Evolutionary conservation across 208 protist genomes (phyloP).

Genomic region (Crithidia thermophila): DNA sequence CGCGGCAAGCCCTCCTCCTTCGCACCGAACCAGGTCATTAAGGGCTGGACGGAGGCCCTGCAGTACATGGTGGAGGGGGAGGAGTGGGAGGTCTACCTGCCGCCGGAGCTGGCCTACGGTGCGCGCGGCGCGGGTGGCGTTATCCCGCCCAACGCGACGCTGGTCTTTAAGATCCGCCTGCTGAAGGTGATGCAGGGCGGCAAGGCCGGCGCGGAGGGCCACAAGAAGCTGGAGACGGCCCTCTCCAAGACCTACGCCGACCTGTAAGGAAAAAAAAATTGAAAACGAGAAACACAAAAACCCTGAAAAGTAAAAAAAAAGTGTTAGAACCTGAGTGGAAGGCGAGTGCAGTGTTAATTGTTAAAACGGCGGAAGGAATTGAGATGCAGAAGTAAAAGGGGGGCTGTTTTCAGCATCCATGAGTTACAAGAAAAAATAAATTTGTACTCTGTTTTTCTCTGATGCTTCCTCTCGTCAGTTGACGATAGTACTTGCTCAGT

Average conservation of each 20-base stretch:
- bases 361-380: too few relatives aligned
- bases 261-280: constrained; percentile 32
- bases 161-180: constrained; percentile 84
- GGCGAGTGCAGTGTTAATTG: too few relatives aligned
- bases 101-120: constrained; percentile 80
- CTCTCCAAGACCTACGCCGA: constrained; percentile 52
- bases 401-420: too few relatives aligned
- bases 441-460: too few relatives aligned
- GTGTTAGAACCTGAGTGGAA: neutral
- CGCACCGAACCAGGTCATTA: constrained; percentile 75
- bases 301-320: neutral
- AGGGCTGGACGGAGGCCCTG: constrained; percentile 84
- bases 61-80: constrained; percentile 89
- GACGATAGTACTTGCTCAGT: too few relatives aligned
- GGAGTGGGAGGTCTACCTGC: constrained; percentile 83
- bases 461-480: too few relatives aligned
- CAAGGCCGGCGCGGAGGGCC: constrained; percentile 47
- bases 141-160: constrained; percentile 69
- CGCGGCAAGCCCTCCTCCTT: constrained; percentile 66
- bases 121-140: constrained; percentile 46
- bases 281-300: neutral
- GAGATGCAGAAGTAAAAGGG: too few relatives aligned
- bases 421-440: too few relatives aligned
- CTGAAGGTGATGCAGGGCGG: constrained; percentile 67
- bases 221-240: constrained; percentile 57